Percentiles rank a stretch among this genome's conserved stretches.
These are phyloP conservation scores for Onygenales sp. DNA, from an alignment of 2,329 filamentous ascomycete genomes.

Conservation along the genomic window DNA sequence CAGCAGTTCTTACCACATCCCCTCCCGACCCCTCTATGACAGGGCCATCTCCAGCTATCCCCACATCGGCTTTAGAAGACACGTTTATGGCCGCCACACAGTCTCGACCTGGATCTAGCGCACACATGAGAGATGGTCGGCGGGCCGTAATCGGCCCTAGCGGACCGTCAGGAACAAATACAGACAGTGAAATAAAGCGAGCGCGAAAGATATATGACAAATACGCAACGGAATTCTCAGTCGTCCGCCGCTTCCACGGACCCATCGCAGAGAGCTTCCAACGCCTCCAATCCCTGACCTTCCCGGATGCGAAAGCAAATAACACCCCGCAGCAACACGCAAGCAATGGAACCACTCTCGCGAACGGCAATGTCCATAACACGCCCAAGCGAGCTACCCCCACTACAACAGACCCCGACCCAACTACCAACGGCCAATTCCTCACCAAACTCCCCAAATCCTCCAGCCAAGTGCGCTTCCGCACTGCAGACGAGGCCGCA, in stretches of 20 bases:
- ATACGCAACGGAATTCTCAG: conserved; percentile 32
- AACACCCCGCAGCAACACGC: background rate
- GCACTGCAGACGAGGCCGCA: conserved; percentile 22
- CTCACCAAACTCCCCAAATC: conserved; percentile 16
- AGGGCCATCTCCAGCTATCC: conserved; percentile 20
- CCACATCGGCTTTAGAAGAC: conserved; percentile 28
- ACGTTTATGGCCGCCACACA: conserved; percentile 21
- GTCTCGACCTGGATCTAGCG: conserved; percentile 18
- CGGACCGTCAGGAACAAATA: conserved; percentile 9
- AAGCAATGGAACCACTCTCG: background rate
- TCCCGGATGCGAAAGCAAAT: background rate
- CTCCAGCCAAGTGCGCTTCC: conserved; percentile 22
- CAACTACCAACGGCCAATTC: conserved; percentile 13
- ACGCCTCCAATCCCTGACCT: conserved; percentile 13
- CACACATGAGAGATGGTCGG: conserved; percentile 5
- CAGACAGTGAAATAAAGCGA: conserved; percentile 30
- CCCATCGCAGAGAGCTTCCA: conserved; percentile 35
- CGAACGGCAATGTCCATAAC: background rate
- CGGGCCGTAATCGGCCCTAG: conserved; percentile 5
- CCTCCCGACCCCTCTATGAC: conserved; percentile 27
- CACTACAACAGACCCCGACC: conserved; percentile 17
- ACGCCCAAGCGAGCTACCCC: conserved; percentile 10
- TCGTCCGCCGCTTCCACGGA: conserved; percentile 37
- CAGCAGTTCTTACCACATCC: conserved; percentile 35
- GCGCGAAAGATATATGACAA: conserved; percentile 37